phyloP scores from a whole-genome alignment of 192 early-diverging fungal species.

The Phycomyces blakesleeanus region DNA sequence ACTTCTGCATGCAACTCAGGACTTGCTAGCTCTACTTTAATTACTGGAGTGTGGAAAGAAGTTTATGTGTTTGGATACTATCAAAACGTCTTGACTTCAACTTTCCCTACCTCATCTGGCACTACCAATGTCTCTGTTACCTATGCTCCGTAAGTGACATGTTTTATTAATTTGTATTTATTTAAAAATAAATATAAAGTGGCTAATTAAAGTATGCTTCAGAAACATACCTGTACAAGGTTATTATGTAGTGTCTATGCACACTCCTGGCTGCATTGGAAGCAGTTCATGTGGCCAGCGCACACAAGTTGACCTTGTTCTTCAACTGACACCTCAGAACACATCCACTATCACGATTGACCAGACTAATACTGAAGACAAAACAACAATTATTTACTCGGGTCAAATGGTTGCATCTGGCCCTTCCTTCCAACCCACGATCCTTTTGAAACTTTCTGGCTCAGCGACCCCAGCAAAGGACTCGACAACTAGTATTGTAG shows the following conservation, averaged over 20 bases:
- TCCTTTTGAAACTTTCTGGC: conserved; percentile 9
- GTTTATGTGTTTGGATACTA: conserved; percentile 25
- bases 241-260: conserved; percentile 25
- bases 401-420: conserved; percentile 16
- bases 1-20: conserved; percentile 4
- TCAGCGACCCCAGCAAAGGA: conserved; percentile 9
- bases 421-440: conserved; percentile 15
- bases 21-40: conserved; percentile 4
- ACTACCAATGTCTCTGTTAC: conserved; percentile 17
- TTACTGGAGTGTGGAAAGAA: conserved; percentile 22
- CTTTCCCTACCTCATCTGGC: conserved; percentile 3
- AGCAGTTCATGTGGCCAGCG: conserved; percentile 21
- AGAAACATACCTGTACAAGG: conserved; percentile 31
- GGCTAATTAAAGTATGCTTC: background rate
- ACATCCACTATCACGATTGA: conserved; percentile 15
- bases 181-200: background rate
- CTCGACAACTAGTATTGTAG: conserved; percentile 20
- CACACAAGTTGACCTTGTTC: conserved; percentile 23
- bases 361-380: conserved; percentile 23
- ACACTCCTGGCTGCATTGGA: conserved; percentile 32
- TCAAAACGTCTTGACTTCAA: conserved; percentile 17
- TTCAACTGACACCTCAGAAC: conserved; percentile 13
- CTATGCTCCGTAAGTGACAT: conserved; percentile 28
- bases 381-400: conserved; percentile 14
- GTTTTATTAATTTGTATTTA: too few relatives aligned